Conservation (phyloP, 208 protist genomes). For the Entamoeba histolytica region DNA sequence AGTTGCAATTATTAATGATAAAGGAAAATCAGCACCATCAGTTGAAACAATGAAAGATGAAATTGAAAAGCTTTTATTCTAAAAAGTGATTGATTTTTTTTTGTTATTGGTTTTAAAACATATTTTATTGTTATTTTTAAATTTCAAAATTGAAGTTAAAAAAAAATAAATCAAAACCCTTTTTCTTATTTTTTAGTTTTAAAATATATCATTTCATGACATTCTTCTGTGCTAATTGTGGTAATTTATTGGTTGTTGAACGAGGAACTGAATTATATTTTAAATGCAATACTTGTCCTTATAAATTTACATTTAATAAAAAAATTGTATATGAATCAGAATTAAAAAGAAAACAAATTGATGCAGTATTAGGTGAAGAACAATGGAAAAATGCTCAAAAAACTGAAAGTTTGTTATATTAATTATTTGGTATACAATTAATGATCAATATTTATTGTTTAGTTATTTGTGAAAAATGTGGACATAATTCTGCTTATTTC, state of each 20-base stretch:
- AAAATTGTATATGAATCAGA: not conserved
- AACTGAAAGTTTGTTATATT: not conserved
- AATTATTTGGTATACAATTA: not conserved
- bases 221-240: not conserved
- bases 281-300: not conserved
- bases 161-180: too few relatives aligned
- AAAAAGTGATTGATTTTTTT: not conserved
- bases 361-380: not conserved
- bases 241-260: not conserved
- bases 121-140: not conserved
- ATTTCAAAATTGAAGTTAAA: too few relatives aligned
- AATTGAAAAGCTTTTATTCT: not conserved
- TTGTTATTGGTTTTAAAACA: not conserved
- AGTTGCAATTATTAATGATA: slow-evolving; percentile 60
- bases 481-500: slow-evolving; percentile 58
- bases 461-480: slow-evolving; percentile 39
- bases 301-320: not conserved
- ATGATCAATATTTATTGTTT: not conserved
- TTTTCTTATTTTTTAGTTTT: too few relatives aligned
- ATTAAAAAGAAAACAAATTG: not conserved
- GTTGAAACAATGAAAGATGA: not conserved
- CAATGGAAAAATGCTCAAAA: not conserved
- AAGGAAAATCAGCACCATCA: not conserved
- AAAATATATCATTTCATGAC: not conserved
- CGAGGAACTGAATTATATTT: not conserved